Percentiles rank a stretch among this genome's conserved stretches.
Conservation (phyloP, 306 rosid species). For the Geum urbanum region DNA sequence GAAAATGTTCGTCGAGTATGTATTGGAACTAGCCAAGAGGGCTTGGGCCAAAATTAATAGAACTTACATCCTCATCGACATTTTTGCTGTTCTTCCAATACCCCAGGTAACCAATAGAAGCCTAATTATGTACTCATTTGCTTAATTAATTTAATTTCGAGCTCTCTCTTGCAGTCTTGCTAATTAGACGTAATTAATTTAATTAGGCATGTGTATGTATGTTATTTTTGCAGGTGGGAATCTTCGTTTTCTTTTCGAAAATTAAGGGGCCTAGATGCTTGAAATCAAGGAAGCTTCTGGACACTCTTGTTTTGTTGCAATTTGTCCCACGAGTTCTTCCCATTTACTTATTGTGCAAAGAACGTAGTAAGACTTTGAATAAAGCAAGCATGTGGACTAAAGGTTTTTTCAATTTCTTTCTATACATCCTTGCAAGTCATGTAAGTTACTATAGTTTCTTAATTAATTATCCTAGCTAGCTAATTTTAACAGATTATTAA, state of each 20-base stretch:
- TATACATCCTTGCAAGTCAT: slow-evolving; percentile 29
- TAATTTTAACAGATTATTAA: too few relatives aligned
- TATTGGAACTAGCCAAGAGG: not conserved
- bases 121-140: not conserved
- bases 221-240: slow-evolving; percentile 20
- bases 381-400: slow-evolving; percentile 18
- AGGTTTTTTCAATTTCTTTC: slow-evolving; percentile 27
- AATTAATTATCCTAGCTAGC: not conserved
- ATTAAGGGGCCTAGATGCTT: not conserved
- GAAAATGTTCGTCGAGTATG: not conserved
- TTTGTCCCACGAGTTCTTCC: slow-evolving; percentile 30
- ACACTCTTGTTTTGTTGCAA: not conserved
- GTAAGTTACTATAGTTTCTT: slow-evolving; percentile 1
- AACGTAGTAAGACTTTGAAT: not conserved
- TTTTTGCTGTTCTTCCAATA: slow-evolving; percentile 33
- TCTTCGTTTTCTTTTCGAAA: not conserved
- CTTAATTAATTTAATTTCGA: not conserved
- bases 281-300: not conserved
- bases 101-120: slow-evolving; percentile 19
- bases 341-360: slow-evolving; percentile 10
- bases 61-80: slow-evolving; percentile 21
- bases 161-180: not conserved
- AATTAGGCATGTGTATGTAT: not conserved
- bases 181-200: too few relatives aligned
- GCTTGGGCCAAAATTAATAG: not conserved